Conservation (phyloP, 805 yeast species). For the Metschnikowia picachoensis region DNA sequence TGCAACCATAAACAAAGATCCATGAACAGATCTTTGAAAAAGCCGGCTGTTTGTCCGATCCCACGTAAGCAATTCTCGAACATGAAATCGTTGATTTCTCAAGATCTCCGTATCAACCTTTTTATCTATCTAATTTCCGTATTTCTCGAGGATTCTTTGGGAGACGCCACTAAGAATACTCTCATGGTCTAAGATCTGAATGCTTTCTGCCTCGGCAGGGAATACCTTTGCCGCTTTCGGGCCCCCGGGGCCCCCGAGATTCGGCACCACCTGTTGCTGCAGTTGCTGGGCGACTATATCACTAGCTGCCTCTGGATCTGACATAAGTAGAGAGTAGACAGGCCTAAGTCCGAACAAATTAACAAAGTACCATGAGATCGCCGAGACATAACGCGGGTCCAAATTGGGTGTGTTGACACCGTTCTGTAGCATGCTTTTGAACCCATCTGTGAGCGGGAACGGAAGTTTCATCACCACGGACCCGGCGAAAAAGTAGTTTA, state of each 20-base stretch:
- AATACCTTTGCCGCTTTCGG: constrained; percentile 63
- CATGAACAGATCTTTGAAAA: no score
- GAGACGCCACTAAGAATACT: constrained; percentile 54
- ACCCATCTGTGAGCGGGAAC: constrained; percentile 83
- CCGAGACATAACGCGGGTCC: constrained; percentile 87
- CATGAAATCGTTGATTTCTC: no score
- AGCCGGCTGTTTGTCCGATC: no score
- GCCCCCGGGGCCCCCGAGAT: constrained; percentile 51
- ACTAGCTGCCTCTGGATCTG: constrained; percentile 45
- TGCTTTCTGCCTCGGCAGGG: constrained; percentile 66
- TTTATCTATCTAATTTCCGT: background rate
- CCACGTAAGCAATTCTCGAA: no score
- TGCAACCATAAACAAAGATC: no score
- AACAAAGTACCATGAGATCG: constrained; percentile 94
- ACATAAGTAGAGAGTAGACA: constrained; percentile 66
- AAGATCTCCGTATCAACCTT: no score
- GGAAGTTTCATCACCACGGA: constrained; percentile 79
- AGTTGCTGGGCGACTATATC: constrained; percentile 43
- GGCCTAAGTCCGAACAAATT: constrained; percentile 81
- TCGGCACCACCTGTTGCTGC: constrained; percentile 36
- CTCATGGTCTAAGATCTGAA: constrained; percentile 56
- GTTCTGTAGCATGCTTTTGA: constrained; percentile 87
- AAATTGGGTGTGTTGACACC: constrained; percentile 82
- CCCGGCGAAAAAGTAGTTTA: constrained; percentile 88
- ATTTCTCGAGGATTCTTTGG: constrained; percentile 11